Evolutionary conservation across 345 rosid species (phyloP).

Genomic region (Syzygium jambos): DNA sequence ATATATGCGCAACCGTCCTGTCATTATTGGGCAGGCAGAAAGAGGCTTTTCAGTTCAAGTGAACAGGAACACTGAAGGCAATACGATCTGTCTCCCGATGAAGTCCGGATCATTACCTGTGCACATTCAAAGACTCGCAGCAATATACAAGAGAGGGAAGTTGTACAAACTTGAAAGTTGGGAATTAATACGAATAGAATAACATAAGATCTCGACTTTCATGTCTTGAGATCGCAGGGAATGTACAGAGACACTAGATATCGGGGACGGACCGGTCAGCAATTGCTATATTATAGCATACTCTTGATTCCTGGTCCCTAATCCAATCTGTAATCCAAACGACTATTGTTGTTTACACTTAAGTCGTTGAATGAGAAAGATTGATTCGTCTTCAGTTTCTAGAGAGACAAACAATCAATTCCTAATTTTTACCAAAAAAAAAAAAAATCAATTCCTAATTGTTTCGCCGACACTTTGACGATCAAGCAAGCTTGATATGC

Average conservation of each 20-base stretch:
- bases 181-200: background rate
- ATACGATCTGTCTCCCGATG: background rate
- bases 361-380: background rate
- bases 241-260: background rate
- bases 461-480: background rate
- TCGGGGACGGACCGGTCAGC: background rate
- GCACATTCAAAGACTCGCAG: background rate
- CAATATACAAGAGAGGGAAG: background rate
- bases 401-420: background rate
- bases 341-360: background rate
- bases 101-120: background rate
- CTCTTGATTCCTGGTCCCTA: background rate
- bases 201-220: background rate
- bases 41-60: constrained; percentile 43
- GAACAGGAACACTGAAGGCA: background rate
- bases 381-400: background rate
- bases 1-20: constrained; percentile 49
- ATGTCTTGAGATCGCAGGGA: background rate
- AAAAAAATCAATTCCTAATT: background rate
- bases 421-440: no score
- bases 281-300: background rate
- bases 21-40: constrained; percentile 49
- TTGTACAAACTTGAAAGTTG: background rate
- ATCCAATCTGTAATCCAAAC: background rate
- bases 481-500: background rate